A percentile compares a stretch with the other conserved stretches of the same genome.
phyloP scores from a whole-genome alignment of 129 eudicot genomes.

The Logfia minima region DNA sequence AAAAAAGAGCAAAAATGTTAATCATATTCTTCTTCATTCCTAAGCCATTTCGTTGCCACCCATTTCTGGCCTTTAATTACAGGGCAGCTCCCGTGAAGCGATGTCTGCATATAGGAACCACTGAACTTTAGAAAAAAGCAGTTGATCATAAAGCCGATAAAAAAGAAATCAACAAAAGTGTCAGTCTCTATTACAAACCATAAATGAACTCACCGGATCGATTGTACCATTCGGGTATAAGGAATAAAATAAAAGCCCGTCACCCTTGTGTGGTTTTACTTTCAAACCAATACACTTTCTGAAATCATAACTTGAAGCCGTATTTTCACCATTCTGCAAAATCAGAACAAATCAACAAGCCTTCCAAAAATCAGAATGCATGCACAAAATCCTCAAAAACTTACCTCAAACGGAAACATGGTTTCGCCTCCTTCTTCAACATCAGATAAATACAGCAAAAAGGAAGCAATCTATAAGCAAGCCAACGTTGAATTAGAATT shows the following conservation, averaged over 20 bases:
- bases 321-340: slow-evolving; percentile 60
- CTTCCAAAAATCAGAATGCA: not conserved
- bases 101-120: slow-evolving; percentile 48
- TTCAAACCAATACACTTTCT: slow-evolving; percentile 64
- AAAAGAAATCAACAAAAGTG: not conserved
- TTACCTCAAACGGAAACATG: slow-evolving; percentile 84
- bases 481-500: not conserved
- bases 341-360: not conserved
- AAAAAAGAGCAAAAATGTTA: not conserved
- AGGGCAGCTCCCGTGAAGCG: slow-evolving; percentile 95
- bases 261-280: slow-evolving; percentile 77
- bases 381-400: not conserved
- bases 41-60: slow-evolving; percentile 99
- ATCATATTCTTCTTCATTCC: slow-evolving; percentile 67
- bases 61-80: slow-evolving; percentile 90
- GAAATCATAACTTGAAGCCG: slow-evolving; percentile 51
- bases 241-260: slow-evolving; percentile 81
- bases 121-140: not conserved
- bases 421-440: slow-evolving; percentile 96
- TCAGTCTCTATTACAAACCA: not conserved
- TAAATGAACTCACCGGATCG: slow-evolving; percentile 61
- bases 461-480: slow-evolving; percentile 69
- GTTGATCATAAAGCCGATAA: not conserved
- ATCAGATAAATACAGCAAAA: slow-evolving; percentile 81
- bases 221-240: slow-evolving; percentile 82